These are phyloP conservation scores for Phytophthora litchii DNA, from an alignment of 352 stramenopile species.

Conservation along the genomic window DNA sequence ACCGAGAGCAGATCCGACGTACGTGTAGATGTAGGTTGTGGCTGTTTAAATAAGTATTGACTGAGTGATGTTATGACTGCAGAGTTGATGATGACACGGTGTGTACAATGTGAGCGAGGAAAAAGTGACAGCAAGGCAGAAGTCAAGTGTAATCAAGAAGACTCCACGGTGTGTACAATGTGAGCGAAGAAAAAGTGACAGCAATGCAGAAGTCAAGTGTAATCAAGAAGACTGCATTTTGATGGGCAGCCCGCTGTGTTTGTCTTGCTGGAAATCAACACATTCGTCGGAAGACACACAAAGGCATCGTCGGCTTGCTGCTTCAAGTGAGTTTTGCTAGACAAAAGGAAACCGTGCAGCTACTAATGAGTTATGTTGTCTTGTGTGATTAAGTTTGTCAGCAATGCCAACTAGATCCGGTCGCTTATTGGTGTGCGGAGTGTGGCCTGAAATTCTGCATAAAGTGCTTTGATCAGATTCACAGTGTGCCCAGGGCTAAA, in stretches of 20 bases:
- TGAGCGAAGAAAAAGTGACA: not conserved
- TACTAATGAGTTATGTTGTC: not conserved
- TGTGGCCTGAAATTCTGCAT: constrained; percentile 74
- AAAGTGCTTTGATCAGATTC: constrained; percentile 53
- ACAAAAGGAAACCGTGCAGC: not conserved
- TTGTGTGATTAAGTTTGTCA: constrained; percentile 53
- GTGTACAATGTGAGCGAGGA: constrained; percentile 19
- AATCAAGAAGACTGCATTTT: constrained; percentile 27
- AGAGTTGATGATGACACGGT: constrained; percentile 38
- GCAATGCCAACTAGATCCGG: constrained; percentile 55
- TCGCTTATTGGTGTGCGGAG: constrained; percentile 57
- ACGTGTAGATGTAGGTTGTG: not conserved
- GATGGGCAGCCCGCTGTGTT: constrained; percentile 17
- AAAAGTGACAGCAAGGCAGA: constrained; percentile 21
- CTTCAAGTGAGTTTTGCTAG: constrained; percentile 36
- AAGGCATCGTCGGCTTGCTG: constrained; percentile 27
- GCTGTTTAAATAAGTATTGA: not conserved
- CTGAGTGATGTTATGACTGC: not conserved
- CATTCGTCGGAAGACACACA: constrained; percentile 19
- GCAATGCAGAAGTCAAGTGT: constrained; percentile 34
- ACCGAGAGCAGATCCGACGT: constrained; percentile 40
- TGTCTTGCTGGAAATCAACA: constrained; percentile 28
- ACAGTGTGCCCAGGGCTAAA: constrained; percentile 41
- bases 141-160: constrained; percentile 29
- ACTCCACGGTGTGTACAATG: constrained; percentile 36